These are phyloP conservation scores for Obelidium mucronatum DNA, from an alignment of 192 early-diverging fungal genomes.

Conservation along the genomic window DNA sequence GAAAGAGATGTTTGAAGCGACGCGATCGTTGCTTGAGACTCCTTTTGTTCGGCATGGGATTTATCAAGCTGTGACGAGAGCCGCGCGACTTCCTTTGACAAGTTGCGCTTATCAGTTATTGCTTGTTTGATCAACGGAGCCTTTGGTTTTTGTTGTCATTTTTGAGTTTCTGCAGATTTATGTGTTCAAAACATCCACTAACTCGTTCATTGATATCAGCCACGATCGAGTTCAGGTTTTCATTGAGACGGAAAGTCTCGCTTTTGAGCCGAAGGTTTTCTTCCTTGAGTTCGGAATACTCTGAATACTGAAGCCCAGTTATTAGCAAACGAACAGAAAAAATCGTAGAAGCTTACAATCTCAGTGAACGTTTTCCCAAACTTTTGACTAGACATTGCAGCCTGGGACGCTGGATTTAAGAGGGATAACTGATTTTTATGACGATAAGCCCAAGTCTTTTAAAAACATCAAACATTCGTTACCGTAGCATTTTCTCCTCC, in stretches of 20 bases:
- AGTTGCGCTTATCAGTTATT: slow-evolving; percentile 23
- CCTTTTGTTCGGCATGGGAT: not conserved
- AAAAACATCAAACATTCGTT: not conserved
- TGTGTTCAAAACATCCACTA: not conserved
- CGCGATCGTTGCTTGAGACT: not conserved
- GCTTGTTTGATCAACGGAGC: slow-evolving; percentile 39
- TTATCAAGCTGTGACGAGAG: not conserved
- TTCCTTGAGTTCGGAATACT: slow-evolving; percentile 36
- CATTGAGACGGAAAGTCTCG: slow-evolving; percentile 26
- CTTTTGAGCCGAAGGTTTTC: slow-evolving; percentile 25
- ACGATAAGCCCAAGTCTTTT: no score
- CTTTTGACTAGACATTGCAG: slow-evolving; percentile 18
- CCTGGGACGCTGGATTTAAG: slow-evolving; percentile 34
- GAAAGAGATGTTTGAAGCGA: not conserved
- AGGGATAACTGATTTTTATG: slow-evolving; percentile 18
- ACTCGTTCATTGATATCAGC: slow-evolving; percentile 26
- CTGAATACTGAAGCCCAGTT: slow-evolving; percentile 24
- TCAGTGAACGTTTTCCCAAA: slow-evolving; percentile 39
- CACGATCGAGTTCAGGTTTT: slow-evolving; percentile 30
- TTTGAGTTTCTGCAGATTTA: not conserved
- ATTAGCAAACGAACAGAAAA: not conserved
- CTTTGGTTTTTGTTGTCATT: slow-evolving; percentile 11
- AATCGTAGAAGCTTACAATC: slow-evolving; percentile 14
- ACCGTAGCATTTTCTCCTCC: not conserved
- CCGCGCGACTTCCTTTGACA: slow-evolving; percentile 24